These are phyloP conservation scores for Populus hybrid DNA, from an alignment of 441 rosid genomes.

Conservation along the genomic window DNA sequence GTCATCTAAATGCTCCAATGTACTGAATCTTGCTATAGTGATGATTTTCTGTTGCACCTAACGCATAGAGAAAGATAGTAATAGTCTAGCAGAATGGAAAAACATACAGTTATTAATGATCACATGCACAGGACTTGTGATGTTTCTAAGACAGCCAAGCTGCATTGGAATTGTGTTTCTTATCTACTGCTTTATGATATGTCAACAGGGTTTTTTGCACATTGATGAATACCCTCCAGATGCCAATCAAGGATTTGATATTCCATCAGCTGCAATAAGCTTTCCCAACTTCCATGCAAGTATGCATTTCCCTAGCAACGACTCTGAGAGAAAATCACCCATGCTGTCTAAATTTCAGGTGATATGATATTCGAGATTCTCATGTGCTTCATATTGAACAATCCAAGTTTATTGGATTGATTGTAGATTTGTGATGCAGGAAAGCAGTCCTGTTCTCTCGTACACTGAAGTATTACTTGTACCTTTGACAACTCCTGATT, in stretches of 20 bases:
- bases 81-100: background rate
- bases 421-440: constrained; percentile 50
- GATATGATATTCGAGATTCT: constrained; percentile 1
- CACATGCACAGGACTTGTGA: background rate
- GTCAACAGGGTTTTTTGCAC: constrained; percentile 76
- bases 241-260: constrained; percentile 98
- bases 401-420: constrained; percentile 2
- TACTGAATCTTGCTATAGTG: background rate
- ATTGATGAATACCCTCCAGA: constrained; percentile 96
- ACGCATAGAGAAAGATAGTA: background rate
- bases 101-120: background rate
- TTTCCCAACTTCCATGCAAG: constrained; percentile 35
- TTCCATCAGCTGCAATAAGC: constrained; percentile 62
- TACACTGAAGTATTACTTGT: constrained; percentile 91
- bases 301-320: constrained; percentile 38
- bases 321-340: constrained; percentile 33
- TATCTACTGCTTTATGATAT: constrained; percentile 18
- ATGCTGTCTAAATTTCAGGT: constrained; percentile 67
- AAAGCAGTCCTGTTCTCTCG: constrained; percentile 49
- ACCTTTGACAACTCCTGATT: constrained; percentile 95
- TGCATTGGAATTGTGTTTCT: constrained; percentile 7
- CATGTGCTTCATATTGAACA: constrained; percentile 5
- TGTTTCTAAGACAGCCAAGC: background rate
- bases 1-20: background rate
- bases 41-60: background rate